Conservation (phyloP, 140 eudicot genomes). For the Flaveria floridana region DNA sequence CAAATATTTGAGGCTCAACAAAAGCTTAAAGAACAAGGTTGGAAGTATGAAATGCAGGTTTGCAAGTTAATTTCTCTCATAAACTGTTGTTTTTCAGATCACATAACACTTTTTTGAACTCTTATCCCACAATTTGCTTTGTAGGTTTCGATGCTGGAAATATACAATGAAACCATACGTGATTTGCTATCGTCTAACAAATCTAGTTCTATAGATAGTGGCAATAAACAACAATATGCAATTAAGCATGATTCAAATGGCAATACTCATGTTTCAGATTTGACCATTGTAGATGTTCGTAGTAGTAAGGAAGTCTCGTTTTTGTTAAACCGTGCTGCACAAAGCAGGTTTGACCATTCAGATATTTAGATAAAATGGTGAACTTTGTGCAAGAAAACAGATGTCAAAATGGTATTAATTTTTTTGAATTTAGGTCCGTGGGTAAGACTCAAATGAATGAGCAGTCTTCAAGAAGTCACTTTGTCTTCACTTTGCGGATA, state of each 20-base stretch:
- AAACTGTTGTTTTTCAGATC: neutral
- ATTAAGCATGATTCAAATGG: slow-evolving; percentile 87
- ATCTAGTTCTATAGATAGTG: slow-evolving; percentile 45
- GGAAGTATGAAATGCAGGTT: slow-evolving; percentile 98
- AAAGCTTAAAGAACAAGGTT: slow-evolving; percentile 72
- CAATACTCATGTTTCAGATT: slow-evolving; percentile 81
- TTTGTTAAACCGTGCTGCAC: slow-evolving; percentile 85
- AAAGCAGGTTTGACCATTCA: slow-evolving; percentile 64
- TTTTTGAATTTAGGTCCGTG: slow-evolving; percentile 62
- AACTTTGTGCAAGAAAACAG: neutral
- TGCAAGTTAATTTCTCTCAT: slow-evolving; percentile 9
- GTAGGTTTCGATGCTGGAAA: slow-evolving; percentile 95
- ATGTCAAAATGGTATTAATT: neutral
- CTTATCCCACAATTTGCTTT: slow-evolving; percentile 17
- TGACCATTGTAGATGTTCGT: slow-evolving; percentile 77
- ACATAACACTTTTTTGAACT: neutral
- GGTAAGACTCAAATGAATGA: slow-evolving; percentile 97
- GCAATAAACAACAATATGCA: slow-evolving; percentile 51
- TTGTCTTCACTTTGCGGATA: slow-evolving; percentile 91
- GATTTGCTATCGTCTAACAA: slow-evolving; percentile 71
- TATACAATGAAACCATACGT: slow-evolving; percentile 90
- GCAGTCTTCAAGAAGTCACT: slow-evolving; percentile 95
- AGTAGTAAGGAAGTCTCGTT: slow-evolving; percentile 80
- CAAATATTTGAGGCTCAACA: slow-evolving; percentile 82
- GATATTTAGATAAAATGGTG: neutral